Conservation (phyloP, 2,329 filamentous ascomycete species). For the Monascus ruber region DNA sequence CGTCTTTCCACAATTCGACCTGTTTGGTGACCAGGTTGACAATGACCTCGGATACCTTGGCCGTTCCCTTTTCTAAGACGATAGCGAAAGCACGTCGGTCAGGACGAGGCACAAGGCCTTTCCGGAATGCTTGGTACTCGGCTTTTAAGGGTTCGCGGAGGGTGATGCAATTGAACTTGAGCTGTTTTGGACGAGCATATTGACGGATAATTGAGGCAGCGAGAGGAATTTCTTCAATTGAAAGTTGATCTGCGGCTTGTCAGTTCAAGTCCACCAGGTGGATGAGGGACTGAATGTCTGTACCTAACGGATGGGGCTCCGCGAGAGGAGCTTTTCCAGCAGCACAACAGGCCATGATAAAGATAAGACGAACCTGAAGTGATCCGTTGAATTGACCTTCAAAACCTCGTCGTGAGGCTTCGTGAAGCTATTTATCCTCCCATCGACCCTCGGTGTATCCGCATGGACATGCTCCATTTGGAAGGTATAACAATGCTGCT, state of each 20-base stretch:
- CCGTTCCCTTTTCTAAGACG: slow-evolving; percentile 29
- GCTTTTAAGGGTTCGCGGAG: slow-evolving; percentile 40
- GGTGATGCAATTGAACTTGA: slow-evolving; percentile 36
- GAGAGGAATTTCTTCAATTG: slow-evolving; percentile 17
- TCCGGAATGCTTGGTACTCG: slow-evolving; percentile 23
- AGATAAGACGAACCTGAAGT: slow-evolving; percentile 6
- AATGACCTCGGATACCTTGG: slow-evolving; percentile 16
- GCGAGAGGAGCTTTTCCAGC: slow-evolving; percentile 16
- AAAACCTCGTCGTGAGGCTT: slow-evolving; percentile 1
- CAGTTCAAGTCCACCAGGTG: background rate
- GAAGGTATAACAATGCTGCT: slow-evolving; percentile 3
- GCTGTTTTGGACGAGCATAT: slow-evolving; percentile 15
- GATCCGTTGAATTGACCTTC: background rate
- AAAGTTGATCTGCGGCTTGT: slow-evolving; percentile 11
- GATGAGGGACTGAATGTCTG: background rate
- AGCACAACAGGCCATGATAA: slow-evolving; percentile 12
- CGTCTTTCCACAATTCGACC: slow-evolving; percentile 21
- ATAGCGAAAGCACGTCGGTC: slow-evolving; percentile 35
- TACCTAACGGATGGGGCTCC: slow-evolving; percentile 15
- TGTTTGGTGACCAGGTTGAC: slow-evolving; percentile 15
- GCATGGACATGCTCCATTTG: slow-evolving; percentile 15
- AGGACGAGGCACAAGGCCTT: slow-evolving; percentile 17
- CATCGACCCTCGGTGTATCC: slow-evolving; percentile 1
- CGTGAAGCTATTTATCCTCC: slow-evolving; percentile 7
- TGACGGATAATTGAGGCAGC: slow-evolving; percentile 16